Evolutionary conservation across 2,329 filamentous ascomycete genomes (phyloP), one percentile per base, ranked within the genome.

Genomic region (Fusarium agapanthi): DNA sequence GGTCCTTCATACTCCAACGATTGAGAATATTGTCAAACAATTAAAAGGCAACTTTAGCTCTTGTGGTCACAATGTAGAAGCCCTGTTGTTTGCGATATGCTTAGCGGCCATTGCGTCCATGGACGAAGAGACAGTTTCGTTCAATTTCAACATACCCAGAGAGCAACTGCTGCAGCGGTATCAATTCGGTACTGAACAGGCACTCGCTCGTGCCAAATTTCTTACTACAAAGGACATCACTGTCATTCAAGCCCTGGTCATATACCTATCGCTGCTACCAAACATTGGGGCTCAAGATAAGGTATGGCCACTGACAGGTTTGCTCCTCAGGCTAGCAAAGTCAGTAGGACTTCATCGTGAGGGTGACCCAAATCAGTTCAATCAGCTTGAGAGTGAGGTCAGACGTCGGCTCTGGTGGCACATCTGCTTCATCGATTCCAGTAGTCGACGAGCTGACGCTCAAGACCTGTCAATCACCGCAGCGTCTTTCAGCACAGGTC

Each of bases 401-500:
- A 71, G 75, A 20, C 67, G 75, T 35, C 72, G 76, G 15, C 30
- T 79, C 2, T 79, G 78, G 77, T 78, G 78, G 77, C 78, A 80
- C 15, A 75, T 80, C 13, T 78, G 76, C 51, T 78, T 80, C 44
- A 45, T 80, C 6, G 76, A 80, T 38, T 78, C 76, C 6, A 62
- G 41, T 15, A 73, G 58, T 38, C 67, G 71, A 41, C 47, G 34
- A n/a, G 34, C 65, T 2, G 66, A 56, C 4, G 45, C 73, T 4
- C 54, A 58, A n/a, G 75, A 76, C 5, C 40, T 78, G 2, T 74
- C 73, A 3, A 51, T 77, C n/a, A 67, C 71, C 9, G 65, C 68
- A n/a, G 41, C 41, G 0, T 70, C 63, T 5, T 86, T 83, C 34
- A 82, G 86, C 58, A 84, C 84, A 2, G 74, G 80, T n/a, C 74